phyloP scores from a whole-genome alignment of 164 flowering plant genomes.

The Nymphaea thermarum region DNA sequence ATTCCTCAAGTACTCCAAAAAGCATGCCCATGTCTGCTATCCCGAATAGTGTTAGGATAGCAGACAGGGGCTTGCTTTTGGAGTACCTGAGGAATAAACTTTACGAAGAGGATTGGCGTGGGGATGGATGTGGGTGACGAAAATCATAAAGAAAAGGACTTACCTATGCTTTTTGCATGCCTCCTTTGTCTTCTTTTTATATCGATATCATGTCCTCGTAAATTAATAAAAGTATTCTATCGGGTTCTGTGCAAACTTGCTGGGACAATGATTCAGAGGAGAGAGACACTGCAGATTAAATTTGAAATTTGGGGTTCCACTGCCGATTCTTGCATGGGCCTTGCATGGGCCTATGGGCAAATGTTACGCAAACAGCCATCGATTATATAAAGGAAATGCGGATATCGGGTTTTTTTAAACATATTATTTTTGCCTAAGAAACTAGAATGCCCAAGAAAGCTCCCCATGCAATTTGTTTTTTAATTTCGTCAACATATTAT shows the following conservation, averaged over 20 bases:
- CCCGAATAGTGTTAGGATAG: constrained; percentile 43
- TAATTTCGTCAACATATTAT: too few species aligned
- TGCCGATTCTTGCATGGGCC: constrained; percentile 1
- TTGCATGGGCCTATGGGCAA: too few species aligned
- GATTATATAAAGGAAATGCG: too few species aligned
- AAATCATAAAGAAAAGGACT: neutral
- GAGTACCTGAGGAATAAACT: constrained; percentile 48
- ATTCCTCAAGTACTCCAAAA: constrained; percentile 53
- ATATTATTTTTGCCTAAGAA: too few species aligned
- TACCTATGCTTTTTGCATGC: neutral
- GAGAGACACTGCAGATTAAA: neutral
- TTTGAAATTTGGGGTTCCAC: neutral
- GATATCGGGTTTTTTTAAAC: too few species aligned
- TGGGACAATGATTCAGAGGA: neutral
- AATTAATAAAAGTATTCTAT: too few species aligned
- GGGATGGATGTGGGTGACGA: neutral
- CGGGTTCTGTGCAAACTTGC: neutral
- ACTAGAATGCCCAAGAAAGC: too few species aligned
- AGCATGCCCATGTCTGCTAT: constrained; percentile 56
- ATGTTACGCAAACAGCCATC: too few species aligned
- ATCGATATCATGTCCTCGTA: neutral
- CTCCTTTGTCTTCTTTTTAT: neutral
- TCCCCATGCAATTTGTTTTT: too few species aligned
- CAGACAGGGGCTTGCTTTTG: constrained; percentile 57
- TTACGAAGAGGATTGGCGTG: constrained; percentile 37